A percentile compares a stretch with the other conserved stretches of the same genome.
These are phyloP conservation scores for Wallacemonas collosoma DNA, from an alignment of 208 protist genomes.

Conservation along the genomic window DNA sequence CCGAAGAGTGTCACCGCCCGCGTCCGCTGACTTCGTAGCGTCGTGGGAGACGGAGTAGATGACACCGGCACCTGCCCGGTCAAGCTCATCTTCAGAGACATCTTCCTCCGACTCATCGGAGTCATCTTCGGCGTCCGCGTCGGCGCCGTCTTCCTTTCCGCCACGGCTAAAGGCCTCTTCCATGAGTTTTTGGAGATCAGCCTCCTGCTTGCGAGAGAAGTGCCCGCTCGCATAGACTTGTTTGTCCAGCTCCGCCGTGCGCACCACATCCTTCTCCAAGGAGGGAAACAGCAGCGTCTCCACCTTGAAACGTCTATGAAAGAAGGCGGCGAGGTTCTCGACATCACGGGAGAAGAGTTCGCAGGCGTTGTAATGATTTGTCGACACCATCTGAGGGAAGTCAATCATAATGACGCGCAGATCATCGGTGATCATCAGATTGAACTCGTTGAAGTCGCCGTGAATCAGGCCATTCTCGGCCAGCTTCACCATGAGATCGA, in stretches of 20 bases:
- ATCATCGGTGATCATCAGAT: constrained; percentile 96
- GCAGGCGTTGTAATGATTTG: constrained; percentile 94
- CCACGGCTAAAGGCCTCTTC: constrained; percentile 34
- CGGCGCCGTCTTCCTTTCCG: constrained; percentile 9
- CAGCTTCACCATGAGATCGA: constrained; percentile 94
- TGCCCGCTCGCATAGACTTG: constrained; percentile 82
- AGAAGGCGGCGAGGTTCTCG: constrained; percentile 96
- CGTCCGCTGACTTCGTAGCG: not conserved
- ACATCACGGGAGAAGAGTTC: constrained; percentile 98
- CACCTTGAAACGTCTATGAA: constrained; percentile 92
- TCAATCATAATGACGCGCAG: constrained; percentile 97
- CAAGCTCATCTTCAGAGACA: constrained; percentile 29
- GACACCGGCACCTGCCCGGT: constrained; percentile 8
- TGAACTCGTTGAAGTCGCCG: constrained; percentile 99
- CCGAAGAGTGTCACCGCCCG: not conserved
- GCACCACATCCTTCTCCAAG: constrained; percentile 78
- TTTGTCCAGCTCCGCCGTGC: constrained; percentile 72
- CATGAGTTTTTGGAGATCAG: constrained; percentile 78
- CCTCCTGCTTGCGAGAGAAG: constrained; percentile 70
- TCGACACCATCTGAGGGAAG: constrained; percentile 99
- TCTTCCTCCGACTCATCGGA: constrained; percentile 17
- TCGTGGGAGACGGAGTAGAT: constrained; percentile 4
- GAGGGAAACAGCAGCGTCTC: constrained; percentile 64
- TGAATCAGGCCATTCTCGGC: constrained; percentile 97
- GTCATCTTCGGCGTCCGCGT: not conserved